A percentile compares a stretch with the other conserved stretches of the same genome.
Conservation (phyloP, 169 alveolate genomes). For the Plasmodium inui region DNA sequence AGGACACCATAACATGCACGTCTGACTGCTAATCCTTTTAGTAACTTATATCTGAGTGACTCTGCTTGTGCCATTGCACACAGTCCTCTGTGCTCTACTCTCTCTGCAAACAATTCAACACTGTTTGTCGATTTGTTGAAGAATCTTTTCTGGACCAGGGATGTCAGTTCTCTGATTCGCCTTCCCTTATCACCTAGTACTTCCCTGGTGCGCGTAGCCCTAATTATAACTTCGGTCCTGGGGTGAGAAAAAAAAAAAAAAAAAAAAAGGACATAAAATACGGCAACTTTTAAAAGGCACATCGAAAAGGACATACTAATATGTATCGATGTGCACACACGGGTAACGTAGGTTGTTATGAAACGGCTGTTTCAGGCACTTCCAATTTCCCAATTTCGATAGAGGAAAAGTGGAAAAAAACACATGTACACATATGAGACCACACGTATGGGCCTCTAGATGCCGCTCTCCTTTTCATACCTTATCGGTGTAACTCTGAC, state of each 20-base stretch:
- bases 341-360: neutral
- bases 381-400: neutral
- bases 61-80: conserved; percentile 99
- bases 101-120: conserved; percentile 96
- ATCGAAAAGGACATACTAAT: neutral
- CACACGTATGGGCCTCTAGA: neutral
- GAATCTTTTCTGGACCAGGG: conserved; percentile 97
- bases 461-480: conserved; percentile 19
- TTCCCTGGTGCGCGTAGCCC: conserved; percentile 98
- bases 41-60: conserved; percentile 96
- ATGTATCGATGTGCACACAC: neutral
- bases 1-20: conserved; percentile 98
- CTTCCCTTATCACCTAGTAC: conserved; percentile 98
- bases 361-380: neutral
- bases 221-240: conserved; percentile 96
- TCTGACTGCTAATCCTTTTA: conserved; percentile 98
- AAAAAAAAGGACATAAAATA: conserved; percentile 38
- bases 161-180: conserved; percentile 97
- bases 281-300: neutral
- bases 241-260: conserved; percentile 22
- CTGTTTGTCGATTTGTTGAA: conserved; percentile 97
- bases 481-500: conserved; percentile 94
- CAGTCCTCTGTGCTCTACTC: conserved; percentile 96
- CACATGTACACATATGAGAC: conserved; percentile 19
- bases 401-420: neutral